Conservation (phyloP, 202 grass and related monocot species). For the Brachypodium distachyon region DNA sequence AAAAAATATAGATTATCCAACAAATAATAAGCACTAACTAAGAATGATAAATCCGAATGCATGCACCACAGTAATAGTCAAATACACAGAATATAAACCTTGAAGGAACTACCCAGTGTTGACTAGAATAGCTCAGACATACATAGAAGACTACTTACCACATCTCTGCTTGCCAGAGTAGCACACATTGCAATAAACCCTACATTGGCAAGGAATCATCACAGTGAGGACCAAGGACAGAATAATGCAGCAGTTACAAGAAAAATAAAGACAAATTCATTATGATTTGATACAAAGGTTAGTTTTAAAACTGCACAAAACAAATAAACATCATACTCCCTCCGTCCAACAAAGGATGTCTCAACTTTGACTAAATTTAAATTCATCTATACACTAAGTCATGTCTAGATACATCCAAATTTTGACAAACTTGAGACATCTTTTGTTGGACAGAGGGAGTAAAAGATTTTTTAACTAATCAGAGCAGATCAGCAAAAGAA, state of each 20-base stretch:
- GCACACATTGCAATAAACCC: slow-evolving; percentile 97
- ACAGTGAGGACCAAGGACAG: neutral
- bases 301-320: neutral
- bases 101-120: slow-evolving; percentile 2
- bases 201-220: slow-evolving; percentile 24
- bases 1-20: slow-evolving; percentile 4
- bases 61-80: neutral
- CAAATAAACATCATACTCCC: neutral
- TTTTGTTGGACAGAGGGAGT: no score
- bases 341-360: no score
- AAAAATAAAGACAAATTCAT: neutral
- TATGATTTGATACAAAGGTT: neutral
- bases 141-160: slow-evolving; percentile 51
- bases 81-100: neutral
- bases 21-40: neutral
- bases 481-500: neutral
- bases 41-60: neutral
- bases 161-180: slow-evolving; percentile 90
- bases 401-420: no score
- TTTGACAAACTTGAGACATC: no score
- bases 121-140: slow-evolving; percentile 6
- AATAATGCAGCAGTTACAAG: neutral
- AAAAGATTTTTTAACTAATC: neutral
- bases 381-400: no score
- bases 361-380: no score